Percentiles rank a stretch among this genome's conserved stretches.
phyloP scores from a whole-genome alignment of 2,329 filamentous ascomycete genomes.

The Didymella glomerata region DNA sequence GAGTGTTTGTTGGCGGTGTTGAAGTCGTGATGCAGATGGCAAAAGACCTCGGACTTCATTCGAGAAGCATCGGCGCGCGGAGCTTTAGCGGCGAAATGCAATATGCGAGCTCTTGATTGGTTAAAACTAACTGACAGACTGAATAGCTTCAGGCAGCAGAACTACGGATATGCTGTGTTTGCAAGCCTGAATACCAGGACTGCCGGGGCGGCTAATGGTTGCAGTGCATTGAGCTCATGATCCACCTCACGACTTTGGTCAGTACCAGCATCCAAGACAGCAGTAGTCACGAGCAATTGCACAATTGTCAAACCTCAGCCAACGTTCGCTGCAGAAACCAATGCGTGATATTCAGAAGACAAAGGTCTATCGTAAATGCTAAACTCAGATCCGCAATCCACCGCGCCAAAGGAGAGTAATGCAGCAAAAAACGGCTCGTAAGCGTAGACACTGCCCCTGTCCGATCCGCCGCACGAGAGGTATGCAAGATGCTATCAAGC shows the following conservation, averaged over 20 bases:
- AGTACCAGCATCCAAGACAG: background rate
- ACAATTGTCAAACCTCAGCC: background rate
- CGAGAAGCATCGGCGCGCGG: constrained; percentile 37
- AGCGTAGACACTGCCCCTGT: constrained; percentile 29
- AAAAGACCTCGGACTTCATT: constrained; percentile 28
- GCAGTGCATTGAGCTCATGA: background rate
- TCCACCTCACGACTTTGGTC: background rate
- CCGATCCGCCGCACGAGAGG: constrained; percentile 28
- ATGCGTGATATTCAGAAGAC: constrained; percentile 34
- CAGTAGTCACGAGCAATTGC: background rate
- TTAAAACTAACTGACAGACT: background rate
- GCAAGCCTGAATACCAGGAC: background rate
- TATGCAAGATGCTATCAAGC: constrained; percentile 32
- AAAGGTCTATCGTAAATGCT: constrained; percentile 43
- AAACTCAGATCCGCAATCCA: constrained; percentile 35
- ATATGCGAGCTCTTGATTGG: constrained; percentile 12
- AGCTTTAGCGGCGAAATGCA: background rate
- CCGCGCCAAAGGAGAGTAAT: constrained; percentile 43
- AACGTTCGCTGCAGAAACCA: constrained; percentile 9
- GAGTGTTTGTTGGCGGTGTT: constrained; percentile 8
- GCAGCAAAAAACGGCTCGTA: constrained; percentile 32
- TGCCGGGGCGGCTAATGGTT: background rate
- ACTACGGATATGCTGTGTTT: background rate
- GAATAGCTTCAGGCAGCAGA: constrained; percentile 12
- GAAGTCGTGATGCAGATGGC: constrained; percentile 3